These are phyloP conservation scores for Roridomyces roridus DNA, from an alignment of 768 basidiomycete species.

Conservation along the genomic window DNA sequence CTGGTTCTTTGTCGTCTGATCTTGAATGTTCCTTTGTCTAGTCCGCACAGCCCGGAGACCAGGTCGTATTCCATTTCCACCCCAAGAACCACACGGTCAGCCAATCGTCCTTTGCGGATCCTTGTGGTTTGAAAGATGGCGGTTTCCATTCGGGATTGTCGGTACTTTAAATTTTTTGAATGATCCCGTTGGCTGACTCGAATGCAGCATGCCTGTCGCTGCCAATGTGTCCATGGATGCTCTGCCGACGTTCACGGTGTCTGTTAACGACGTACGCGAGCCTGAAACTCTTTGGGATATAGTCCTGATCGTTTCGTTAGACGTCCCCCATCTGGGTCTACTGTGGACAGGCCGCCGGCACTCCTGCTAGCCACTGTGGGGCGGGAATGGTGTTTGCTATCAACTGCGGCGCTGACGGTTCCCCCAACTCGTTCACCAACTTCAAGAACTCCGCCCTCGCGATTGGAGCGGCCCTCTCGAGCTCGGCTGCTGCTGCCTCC, in stretches of 20 bases:
- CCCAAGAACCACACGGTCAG: constrained; percentile 37
- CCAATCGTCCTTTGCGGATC: constrained; percentile 57
- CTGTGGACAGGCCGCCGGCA: constrained; percentile 59
- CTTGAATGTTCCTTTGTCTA: constrained; percentile 24
- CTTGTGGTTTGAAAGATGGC: constrained; percentile 58
- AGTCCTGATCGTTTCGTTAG: constrained; percentile 33
- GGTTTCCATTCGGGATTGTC: constrained; percentile 67
- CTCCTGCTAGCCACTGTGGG: constrained; percentile 62
- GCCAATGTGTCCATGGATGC: constrained; percentile 55
- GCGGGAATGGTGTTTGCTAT: constrained; percentile 72
- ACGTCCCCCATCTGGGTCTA: constrained; percentile 65
- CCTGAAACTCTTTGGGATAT: not conserved
- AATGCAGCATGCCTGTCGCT: constrained; percentile 54
- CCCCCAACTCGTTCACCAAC: constrained; percentile 63
- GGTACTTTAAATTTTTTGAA: constrained; percentile 28
- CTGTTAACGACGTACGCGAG: constrained; percentile 37
- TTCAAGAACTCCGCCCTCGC: constrained; percentile 65
- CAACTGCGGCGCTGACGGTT: constrained; percentile 62
- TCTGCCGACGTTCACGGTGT: constrained; percentile 59
- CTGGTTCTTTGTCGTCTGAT: constrained; percentile 1
- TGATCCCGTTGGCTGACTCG: constrained; percentile 4
- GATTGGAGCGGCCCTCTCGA: constrained; percentile 55
- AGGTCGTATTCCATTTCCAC: constrained; percentile 66
- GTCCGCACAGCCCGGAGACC: constrained; percentile 58
- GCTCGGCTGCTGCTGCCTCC: constrained; percentile 45